Evolutionary conservation across 1,139 yeast species (phyloP), one percentile per base, ranked within the genome.

Genomic region (Suhomyces yuchorum): DNA sequence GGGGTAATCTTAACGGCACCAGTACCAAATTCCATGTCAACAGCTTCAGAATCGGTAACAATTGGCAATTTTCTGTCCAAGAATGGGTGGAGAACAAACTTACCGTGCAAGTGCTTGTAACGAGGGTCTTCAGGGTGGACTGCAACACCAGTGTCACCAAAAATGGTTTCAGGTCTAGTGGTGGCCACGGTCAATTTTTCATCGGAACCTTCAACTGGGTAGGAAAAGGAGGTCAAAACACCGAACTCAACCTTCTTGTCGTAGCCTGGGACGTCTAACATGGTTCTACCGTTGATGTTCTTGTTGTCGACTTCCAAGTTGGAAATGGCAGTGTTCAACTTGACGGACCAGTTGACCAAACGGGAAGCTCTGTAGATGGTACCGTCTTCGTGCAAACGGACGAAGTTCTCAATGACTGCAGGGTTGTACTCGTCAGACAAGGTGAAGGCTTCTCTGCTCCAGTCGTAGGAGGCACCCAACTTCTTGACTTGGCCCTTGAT

Each of bases 1-100:
- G 99, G 99, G 19, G 99, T 93, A 65, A 93, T 93, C 74, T 93
- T 93, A 56, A 93, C 99, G 39, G 99, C 99, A 85, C 99, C 99
- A 56, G 99, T 93, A 79, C 99, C 99, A 60, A 93, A 93, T 70
- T 89, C 96, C 98, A 93, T 93, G 69, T 93, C 99, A 55, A 93
- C 99, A 36, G 98, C 95, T 71, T 90, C 96, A 35, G 85, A 67
- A 67, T 93, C 99, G 48, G 92, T 81, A 53, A 93, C 76, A 64
- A 93, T 90, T 56, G 99, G 99, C 49, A 93, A 71, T 63, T 82
- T 78, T 67, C 92, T 86, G 65, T 87, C 89, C 59, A 90, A 73
- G 71, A 93, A 88, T 53, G 99, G 99, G 71, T 93, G 99, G 57
- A 81, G 69, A 50, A 88, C 96, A 66, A 75, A 89, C 68, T 92